Percentiles rank a stretch among this genome's conserved stretches.
Evolutionary conservation across 306 rosid genomes (phyloP).

Genomic region (Crataegus laevigata): DNA sequence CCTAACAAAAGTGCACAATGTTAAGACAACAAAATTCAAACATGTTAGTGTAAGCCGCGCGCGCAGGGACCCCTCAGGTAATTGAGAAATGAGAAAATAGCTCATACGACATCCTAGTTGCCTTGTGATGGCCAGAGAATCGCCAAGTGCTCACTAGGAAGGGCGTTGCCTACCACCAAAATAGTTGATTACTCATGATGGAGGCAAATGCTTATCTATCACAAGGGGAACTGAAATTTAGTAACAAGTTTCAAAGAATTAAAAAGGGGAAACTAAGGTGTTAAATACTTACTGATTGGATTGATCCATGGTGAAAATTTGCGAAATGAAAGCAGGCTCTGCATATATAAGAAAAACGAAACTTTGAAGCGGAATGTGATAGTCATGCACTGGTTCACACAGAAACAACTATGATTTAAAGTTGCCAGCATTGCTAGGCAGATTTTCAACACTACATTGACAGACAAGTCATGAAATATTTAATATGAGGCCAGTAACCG

Average conservation of each 20-base stretch:
- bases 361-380: background rate
- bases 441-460: background rate
- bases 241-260: background rate
- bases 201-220: background rate
- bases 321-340: conserved; percentile 87
- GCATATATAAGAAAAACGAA: conserved; percentile 4
- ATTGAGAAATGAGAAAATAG: background rate
- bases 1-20: conserved; percentile 83
- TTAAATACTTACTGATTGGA: conserved; percentile 48
- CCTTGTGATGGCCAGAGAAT: background rate
- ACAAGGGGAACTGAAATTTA: background rate
- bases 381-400: background rate
- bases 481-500: background rate
- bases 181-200: background rate
- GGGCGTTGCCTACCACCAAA: background rate
- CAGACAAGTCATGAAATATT: background rate
- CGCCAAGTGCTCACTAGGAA: background rate
- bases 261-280: background rate
- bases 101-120: background rate
- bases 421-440: background rate
- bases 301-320: conserved; percentile 92
- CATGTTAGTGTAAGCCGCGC: background rate
- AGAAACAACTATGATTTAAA: background rate
- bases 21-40: conserved; percentile 2
- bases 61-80: background rate